Evolutionary conservation across 2,329 filamentous ascomycete species (phyloP), one percentile per base, ranked within the genome.

Genomic region (Chaetothyriales sp.): DNA sequence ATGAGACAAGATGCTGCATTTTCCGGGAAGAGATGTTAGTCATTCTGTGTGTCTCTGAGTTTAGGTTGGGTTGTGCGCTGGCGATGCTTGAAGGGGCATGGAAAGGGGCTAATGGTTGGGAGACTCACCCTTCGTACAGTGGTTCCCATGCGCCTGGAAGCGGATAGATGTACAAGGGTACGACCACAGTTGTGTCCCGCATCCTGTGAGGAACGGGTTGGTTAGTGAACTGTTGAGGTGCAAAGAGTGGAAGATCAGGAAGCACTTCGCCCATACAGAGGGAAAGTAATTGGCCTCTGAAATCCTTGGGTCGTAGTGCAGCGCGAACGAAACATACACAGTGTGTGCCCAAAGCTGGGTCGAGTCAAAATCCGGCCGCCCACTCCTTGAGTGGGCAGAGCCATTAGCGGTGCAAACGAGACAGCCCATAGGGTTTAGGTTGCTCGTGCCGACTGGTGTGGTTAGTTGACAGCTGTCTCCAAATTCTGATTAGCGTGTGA

Each of bases 131-230:
- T 56, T 68, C 57, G 59, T 69, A 67, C 53, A 74, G 61, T 13
- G 70, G 69, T 55, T 69, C 61, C 71, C 72, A 75, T 19, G 70
- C 70, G 44, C 67, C 70, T n/a, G 66, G 63, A 43, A 65, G 64
- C 51, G 72, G 72, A 61, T 74, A 74, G 44, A 75, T 64, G 61
- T 75, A 75, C 49, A 75, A 69, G 54, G 71, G 72, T 45, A 76
- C 66, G 53, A 75, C 64, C 13, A 74, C 67, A 47, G 67, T 69
- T 4, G 40, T 13, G 2, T 18, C 20, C 10, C 10, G 18, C 29
- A 49, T 44, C 18, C 33, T 22, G 44, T 46, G 25, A 46, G 19
- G 44, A 46, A 46, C 25, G 15, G 19, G 19, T 46, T 46, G 10
- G 33, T 40, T 15, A 40, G 33, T 40, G 15, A 15, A 40, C 33